Evolutionary conservation across 495 filamentous ascomycete species (phyloP), one percentile per base, ranked within the genome.

Genomic region (Neurospora hispaniola): DNA sequence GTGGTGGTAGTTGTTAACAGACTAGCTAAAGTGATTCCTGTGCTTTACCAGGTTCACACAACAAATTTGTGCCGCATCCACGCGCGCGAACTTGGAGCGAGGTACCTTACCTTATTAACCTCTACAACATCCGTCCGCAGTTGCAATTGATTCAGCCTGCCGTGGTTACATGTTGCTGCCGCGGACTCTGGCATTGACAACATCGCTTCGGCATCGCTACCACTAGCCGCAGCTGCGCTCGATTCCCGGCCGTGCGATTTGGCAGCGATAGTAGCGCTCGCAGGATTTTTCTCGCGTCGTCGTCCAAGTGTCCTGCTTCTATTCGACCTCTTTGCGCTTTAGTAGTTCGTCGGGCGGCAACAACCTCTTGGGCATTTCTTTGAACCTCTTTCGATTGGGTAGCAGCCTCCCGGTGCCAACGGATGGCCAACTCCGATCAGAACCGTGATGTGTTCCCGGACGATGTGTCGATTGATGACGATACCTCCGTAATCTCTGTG

Each of bases 401-500:
- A 38, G 27, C 54, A 69, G 10, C 46, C 73, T 73, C 16, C 18
- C 69, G 9, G 74, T 70, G 74, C 69, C 74, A 71, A 81, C 83
- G 84, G 80, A 88, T 88, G 87, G 87, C 85, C 79, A 82, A 85
- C 79, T 81, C 84, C 75, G 83, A 83, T 75, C 80, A 76, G 76
- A 80, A 80, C 76, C 81, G 84, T 76, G 81, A 88, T 87, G 86
- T 81, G 70, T 85, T 84, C 75, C 84, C 79, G 38, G 84, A 86
- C 77, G 79, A 81, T 76, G 76, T 80, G 79, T 78, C 80, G 69
- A 76, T 81, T 70, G 85, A 85, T 71, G 85, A 88, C 74, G 82
- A 85, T 71, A 77, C 79, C 62, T 83, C 82, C 69, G 83, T 88
- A 71, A 84, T 88, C 76, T 88, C 85, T 78, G 87, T 88, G 82